Conservation (phyloP, 495 filamentous ascomycete species). For the Aspergillus sparsus region DNA sequence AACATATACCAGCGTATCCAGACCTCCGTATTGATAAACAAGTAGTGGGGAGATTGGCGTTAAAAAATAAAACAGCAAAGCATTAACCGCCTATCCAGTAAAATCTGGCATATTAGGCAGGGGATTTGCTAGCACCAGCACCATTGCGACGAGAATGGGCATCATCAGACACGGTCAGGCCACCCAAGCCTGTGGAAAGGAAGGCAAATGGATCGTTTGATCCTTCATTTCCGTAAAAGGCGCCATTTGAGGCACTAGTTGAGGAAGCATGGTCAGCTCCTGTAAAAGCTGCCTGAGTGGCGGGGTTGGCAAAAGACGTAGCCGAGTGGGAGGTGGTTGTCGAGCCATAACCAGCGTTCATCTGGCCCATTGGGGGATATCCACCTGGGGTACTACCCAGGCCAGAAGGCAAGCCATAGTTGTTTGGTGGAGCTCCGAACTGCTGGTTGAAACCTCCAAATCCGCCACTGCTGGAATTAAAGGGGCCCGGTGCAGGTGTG, state of each 20-base stretch:
- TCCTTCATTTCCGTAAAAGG: slow-evolving; percentile 59
- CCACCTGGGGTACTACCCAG: slow-evolving; percentile 76
- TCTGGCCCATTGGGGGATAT: slow-evolving; percentile 78
- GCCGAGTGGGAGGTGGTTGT: slow-evolving; percentile 71
- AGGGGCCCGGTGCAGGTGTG: slow-evolving; percentile 80
- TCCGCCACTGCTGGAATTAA: slow-evolving; percentile 69
- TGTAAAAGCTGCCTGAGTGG: slow-evolving; percentile 87
- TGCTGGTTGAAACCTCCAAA: slow-evolving; percentile 81
- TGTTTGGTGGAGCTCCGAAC: slow-evolving; percentile 85
- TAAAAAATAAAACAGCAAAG: slow-evolving; percentile 16
- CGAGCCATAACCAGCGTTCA: slow-evolving; percentile 68
- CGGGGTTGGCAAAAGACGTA: slow-evolving; percentile 89
- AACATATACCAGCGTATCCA: slow-evolving; percentile 63
- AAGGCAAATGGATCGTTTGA: slow-evolving; percentile 87
- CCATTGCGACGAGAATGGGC: slow-evolving; percentile 77
- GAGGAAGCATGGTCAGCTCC: slow-evolving; percentile 73
- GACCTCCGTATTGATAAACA: slow-evolving; percentile 43
- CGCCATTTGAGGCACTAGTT: slow-evolving; percentile 54
- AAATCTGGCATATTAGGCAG: slow-evolving; percentile 36
- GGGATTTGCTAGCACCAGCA: slow-evolving; percentile 50
- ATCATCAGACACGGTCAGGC: slow-evolving; percentile 79
- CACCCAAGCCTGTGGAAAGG: slow-evolving; percentile 77
- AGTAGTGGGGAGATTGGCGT: slow-evolving; percentile 16
- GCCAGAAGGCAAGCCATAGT: slow-evolving; percentile 87
- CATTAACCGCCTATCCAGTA: slow-evolving; percentile 16